Conservation (phyloP, 2,329 filamentous ascomycete species). For the Fusarium ambrosium region DNA sequence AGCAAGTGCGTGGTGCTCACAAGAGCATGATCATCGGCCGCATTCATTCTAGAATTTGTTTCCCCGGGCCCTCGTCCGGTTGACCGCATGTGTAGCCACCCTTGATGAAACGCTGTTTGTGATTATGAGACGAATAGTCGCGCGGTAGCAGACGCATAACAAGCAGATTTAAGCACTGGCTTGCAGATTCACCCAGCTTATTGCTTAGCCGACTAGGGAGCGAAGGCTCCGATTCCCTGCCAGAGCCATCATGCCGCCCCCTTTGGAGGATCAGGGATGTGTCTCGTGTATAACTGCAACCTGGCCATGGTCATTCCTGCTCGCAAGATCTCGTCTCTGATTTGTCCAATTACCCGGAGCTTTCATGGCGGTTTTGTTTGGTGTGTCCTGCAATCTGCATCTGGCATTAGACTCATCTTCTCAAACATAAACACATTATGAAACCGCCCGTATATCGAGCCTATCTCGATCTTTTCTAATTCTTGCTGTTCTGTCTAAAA, state of each 20-base stretch:
- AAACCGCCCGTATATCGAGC: not conserved
- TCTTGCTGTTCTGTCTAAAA: not conserved
- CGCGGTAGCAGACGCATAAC: not conserved
- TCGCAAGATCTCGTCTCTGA: conserved; percentile 6
- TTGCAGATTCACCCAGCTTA: not conserved
- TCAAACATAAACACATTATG: not conserved
- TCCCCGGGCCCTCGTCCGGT: not conserved
- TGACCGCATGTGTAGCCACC: conserved; percentile 5
- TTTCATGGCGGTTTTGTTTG: not conserved
- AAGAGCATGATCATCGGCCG: not conserved
- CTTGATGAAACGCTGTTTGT: conserved; percentile 6
- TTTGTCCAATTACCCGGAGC: conserved; percentile 8
- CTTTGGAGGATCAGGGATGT: conserved; percentile 28
- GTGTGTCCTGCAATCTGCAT: conserved; percentile 29
- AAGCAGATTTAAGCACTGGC: not conserved
- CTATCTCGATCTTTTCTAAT: not conserved
- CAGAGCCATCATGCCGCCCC: conserved; percentile 6
- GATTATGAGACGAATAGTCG: conserved; percentile 3
- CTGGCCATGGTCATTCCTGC: conserved; percentile 16
- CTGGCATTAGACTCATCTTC: conserved; percentile 5
- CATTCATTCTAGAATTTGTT: conserved; percentile 25
- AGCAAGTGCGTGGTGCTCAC: not conserved
- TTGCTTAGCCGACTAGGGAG: not conserved
- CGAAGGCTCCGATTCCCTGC: conserved; percentile 22
- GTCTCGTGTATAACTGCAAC: conserved; percentile 28